Evolutionary conservation across 2,329 filamentous ascomycete genomes (phyloP), one percentile per base, ranked within the genome.

Genomic region (Fusarium avenaceum): DNA sequence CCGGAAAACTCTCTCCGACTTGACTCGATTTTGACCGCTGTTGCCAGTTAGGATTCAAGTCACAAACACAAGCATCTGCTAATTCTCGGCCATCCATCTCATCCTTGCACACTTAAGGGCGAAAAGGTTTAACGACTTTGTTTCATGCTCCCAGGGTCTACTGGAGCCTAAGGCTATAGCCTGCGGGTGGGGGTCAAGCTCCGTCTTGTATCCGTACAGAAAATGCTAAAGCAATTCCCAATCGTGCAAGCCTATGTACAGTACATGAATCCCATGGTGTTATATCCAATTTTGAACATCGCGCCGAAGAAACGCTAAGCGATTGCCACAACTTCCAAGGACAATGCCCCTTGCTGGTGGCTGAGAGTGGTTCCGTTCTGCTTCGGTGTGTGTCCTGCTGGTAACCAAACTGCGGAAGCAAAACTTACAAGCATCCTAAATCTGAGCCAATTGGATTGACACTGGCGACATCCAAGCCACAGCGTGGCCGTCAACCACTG

Each of bases 1-100:
- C 48, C 64, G 64, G 70, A 72, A 68, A 53, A 63, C 62, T 42
- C 66, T 72, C 70, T 72, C 72, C 72, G 65, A 58, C 57, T 47
- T 32, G 32, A 53, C 22, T 60, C 32, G 40, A 50, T 32, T 39
- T 67, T 28, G 50, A 58, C 57, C 43, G 33, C 54, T 55, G 38
- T 53, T 32, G 47, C 47, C n/a, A 30, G 43, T 19, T 22, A 38
- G 24, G 24, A 24, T 24, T 39, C 53, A 28, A 22, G 45, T 26
- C 45, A 28, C 22, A 30, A 26, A 40, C 42, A 30, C 44, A 9
- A 28, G 24, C 24, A 3, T 24, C 24, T 24, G 7, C 24, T 3
- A 24, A 24, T 24, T 28, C 26, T 8, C 7, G 10, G 26, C 26
- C 26, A 28, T 28, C 22, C 22, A 22, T 6, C 10, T 5, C 22